These are phyloP conservation scores for Vanrija pseudolonga DNA, from an alignment of 1,284 basidiomycete genomes.

Conservation along the genomic window DNA sequence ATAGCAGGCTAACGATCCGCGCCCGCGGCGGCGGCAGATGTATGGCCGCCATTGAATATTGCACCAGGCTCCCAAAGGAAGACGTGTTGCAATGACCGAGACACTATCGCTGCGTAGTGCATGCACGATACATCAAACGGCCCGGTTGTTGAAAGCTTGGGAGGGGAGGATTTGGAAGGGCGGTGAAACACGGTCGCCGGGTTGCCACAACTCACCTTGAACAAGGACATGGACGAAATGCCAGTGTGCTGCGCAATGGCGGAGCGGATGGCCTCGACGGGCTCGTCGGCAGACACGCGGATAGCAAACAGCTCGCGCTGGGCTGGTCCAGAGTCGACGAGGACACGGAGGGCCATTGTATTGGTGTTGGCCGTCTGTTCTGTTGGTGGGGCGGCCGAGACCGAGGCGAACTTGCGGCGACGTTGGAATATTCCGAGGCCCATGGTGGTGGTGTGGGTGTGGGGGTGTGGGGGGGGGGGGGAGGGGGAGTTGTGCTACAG, in stretches of 20 bases:
- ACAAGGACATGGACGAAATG: constrained; percentile 26
- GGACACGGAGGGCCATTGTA: constrained; percentile 11
- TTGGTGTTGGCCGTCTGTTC: neutral
- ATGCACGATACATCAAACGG: too few relatives aligned
- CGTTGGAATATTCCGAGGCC: constrained; percentile 14
- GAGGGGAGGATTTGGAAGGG: neutral
- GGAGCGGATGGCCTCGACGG: constrained; percentile 22
- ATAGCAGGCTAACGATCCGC: too few relatives aligned
- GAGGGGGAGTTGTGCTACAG: too few relatives aligned
- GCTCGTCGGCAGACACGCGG: constrained; percentile 25
- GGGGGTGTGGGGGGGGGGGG: too few relatives aligned
- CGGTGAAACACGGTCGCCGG: too few relatives aligned
- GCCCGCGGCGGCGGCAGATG: too few relatives aligned
- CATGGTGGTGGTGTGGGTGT: neutral
- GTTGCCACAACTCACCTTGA: constrained; percentile 36
- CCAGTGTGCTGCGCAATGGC: constrained; percentile 30
- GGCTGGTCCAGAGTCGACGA: constrained; percentile 16
- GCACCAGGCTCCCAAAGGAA: too few relatives aligned
- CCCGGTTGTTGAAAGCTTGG: too few relatives aligned
- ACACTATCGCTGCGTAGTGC: too few relatives aligned
- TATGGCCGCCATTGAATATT: too few relatives aligned
- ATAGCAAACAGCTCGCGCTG: constrained; percentile 31
- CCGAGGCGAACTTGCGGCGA: constrained; percentile 1
- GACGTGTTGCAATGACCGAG: too few relatives aligned
- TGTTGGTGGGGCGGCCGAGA: neutral